Conservation (phyloP, 768 basidiomycete species). For the Chalciporus pseudorubinellus region DNA sequence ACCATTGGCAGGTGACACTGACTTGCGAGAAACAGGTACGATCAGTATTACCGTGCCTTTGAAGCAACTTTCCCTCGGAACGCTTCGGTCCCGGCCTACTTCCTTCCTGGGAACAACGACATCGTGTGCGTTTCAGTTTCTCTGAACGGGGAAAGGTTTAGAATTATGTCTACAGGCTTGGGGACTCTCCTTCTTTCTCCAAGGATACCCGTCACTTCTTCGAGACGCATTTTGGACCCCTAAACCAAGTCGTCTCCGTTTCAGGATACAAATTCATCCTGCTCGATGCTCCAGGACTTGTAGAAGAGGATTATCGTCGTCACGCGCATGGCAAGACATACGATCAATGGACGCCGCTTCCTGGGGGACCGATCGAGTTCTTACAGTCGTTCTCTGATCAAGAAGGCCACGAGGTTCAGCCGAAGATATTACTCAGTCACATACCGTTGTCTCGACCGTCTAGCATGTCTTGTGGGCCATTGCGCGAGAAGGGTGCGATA, state of each 20-base stretch:
- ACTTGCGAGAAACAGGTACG: constrained; percentile 47
- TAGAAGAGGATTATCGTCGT: constrained; percentile 78
- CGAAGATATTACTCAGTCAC: constrained; percentile 71
- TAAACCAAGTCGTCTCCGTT: constrained; percentile 60
- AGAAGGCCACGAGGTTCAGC: constrained; percentile 14
- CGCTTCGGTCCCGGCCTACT: constrained; percentile 43
- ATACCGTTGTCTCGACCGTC: constrained; percentile 82
- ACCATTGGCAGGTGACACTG: neutral
- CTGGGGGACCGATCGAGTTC: constrained; percentile 58
- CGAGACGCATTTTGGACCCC: constrained; percentile 59
- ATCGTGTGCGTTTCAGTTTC: constrained; percentile 48
- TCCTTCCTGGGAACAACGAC: constrained; percentile 82
- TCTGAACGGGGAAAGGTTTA: neutral
- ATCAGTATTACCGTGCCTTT: constrained; percentile 57
- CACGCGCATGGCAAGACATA: constrained; percentile 48
- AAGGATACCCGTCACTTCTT: constrained; percentile 59
- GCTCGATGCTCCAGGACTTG: constrained; percentile 73
- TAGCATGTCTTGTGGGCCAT: constrained; percentile 70
- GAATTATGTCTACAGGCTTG: constrained; percentile 42
- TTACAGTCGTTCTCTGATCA: constrained; percentile 44
- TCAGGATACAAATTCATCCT: constrained; percentile 72
- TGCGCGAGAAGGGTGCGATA: constrained; percentile 71
- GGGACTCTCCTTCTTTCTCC: constrained; percentile 49
- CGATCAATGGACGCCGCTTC: constrained; percentile 53
- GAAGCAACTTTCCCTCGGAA: constrained; percentile 54